A percentile compares a stretch with the other conserved stretches of the same genome.
These are phyloP conservation scores for Ascochyta viciae-villosae DNA, from an alignment of 2,329 filamentous ascomycete species.

Conservation along the genomic window DNA sequence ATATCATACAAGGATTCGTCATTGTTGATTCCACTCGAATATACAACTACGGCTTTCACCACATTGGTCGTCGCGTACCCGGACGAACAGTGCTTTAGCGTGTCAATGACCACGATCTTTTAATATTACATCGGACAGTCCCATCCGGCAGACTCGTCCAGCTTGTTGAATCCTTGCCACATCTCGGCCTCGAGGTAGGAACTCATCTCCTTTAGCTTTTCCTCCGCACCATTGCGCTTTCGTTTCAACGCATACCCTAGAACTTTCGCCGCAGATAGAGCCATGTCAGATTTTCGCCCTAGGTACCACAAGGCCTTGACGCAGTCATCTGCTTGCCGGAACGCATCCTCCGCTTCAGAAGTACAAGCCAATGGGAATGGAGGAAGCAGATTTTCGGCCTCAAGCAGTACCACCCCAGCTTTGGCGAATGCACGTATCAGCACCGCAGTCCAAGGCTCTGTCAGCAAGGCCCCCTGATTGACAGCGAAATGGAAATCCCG, in stretches of 20 bases:
- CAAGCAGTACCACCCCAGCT: conserved; percentile 53
- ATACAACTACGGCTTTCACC: too few relatives aligned
- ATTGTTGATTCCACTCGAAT: neutral
- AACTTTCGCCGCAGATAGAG: conserved; percentile 49
- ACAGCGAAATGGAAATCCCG: conserved; percentile 61
- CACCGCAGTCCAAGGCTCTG: conserved; percentile 66
- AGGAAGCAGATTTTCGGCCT: conserved; percentile 35
- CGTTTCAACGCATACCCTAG: conserved; percentile 46
- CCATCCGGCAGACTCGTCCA: conserved; percentile 26
- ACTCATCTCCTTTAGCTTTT: conserved; percentile 34
- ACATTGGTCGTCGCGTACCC: neutral
- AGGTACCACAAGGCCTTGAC: conserved; percentile 62
- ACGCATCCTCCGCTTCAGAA: conserved; percentile 31
- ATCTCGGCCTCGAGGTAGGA: conserved; percentile 33
- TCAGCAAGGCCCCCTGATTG: conserved; percentile 63
- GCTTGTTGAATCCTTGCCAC: conserved; percentile 36
- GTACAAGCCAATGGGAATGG: neutral
- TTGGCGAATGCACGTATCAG: conserved; percentile 62
- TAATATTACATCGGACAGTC: conserved; percentile 23
- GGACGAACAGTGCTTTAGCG: neutral
- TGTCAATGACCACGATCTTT: neutral
- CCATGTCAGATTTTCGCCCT: conserved; percentile 64
- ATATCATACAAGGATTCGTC: neutral
- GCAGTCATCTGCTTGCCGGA: conserved; percentile 56
- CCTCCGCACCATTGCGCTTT: conserved; percentile 30